Evolutionary conservation across 1,284 basidiomycete species (phyloP).

Genomic region (Anthracocystis panici-leucophaei): DNA sequence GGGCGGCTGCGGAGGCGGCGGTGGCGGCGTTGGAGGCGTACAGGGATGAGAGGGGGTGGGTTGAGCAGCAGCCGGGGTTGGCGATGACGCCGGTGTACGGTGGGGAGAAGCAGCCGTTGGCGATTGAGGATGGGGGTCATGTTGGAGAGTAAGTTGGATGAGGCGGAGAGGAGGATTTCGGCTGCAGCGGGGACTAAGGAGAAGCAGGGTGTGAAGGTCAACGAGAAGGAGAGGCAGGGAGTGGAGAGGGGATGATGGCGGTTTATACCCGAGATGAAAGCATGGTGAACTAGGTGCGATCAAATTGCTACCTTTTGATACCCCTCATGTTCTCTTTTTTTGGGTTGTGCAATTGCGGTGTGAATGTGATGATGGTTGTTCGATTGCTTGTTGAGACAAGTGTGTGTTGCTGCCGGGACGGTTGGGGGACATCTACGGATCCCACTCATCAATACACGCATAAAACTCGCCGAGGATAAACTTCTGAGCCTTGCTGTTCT

Average conservation of each 20-base stretch:
- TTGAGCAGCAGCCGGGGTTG: conserved; percentile 11
- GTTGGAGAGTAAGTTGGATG: conserved; percentile 11
- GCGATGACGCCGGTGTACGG: background rate
- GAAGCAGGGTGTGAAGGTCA: background rate
- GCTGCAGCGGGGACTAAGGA: background rate
- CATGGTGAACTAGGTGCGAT: too few species aligned
- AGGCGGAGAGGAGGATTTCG: conserved; percentile 15
- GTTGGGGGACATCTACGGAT: conserved; percentile 67
- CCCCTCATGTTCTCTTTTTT: too few species aligned
- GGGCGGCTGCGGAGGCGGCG: conserved; percentile 51
- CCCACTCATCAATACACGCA: conserved; percentile 80
- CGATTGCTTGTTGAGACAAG: too few species aligned
- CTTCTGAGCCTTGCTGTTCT: conserved; percentile 82
- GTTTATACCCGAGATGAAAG: too few species aligned
- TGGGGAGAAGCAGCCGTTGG: background rate
- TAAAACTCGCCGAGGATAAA: conserved; percentile 87
- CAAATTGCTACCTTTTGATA: too few species aligned
- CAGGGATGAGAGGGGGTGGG: conserved; percentile 45
- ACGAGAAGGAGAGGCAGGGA: background rate
- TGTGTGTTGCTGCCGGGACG: too few species aligned
- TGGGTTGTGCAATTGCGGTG: too few species aligned
- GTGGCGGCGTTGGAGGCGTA: conserved; percentile 57
- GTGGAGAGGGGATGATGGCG: too few species aligned
- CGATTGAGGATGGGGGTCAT: conserved; percentile 11
- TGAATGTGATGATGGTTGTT: too few species aligned